phyloP scores from a whole-genome alignment of 129 eudicot genomes.

The Tagetes patula region DNA sequence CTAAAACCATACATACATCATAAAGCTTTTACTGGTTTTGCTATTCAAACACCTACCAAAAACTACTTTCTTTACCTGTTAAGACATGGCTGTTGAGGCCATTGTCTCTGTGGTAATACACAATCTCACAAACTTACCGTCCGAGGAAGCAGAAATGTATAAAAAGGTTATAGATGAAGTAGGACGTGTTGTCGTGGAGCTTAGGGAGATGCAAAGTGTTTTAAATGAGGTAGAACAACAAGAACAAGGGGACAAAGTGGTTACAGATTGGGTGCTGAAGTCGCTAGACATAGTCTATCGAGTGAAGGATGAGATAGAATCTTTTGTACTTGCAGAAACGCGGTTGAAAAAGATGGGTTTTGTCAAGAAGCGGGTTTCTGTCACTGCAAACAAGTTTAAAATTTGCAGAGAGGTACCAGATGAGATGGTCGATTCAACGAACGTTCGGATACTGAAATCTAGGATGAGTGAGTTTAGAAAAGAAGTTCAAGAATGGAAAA shows the following conservation, averaged over 20 bases:
- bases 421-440: constrained; percentile 3
- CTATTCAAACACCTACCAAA: background rate
- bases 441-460: constrained; percentile 10
- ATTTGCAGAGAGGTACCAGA: constrained; percentile 31
- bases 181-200: constrained; percentile 7
- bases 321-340: constrained; percentile 24
- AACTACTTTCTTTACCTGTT: background rate
- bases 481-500: constrained; percentile 22
- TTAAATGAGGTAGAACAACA: constrained; percentile 28
- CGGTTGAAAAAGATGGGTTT: constrained; percentile 20
- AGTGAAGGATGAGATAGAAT: constrained; percentile 25
- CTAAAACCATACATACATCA: background rate
- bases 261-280: constrained; percentile 18
- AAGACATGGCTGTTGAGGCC: constrained; percentile 32
- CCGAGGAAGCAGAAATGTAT: constrained; percentile 16
- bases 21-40: background rate
- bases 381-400: constrained; percentile 23
- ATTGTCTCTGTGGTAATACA: constrained; percentile 31
- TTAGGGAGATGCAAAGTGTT: constrained; percentile 25
- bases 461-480: constrained; percentile 25
- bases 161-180: constrained; percentile 32
- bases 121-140: constrained; percentile 16
- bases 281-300: constrained; percentile 22
- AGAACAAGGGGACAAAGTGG: constrained; percentile 18
- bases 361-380: constrained; percentile 24